These are phyloP conservation scores for Ascochyta pisi DNA, from an alignment of 2,329 filamentous ascomycete genomes.

Conservation along the genomic window DNA sequence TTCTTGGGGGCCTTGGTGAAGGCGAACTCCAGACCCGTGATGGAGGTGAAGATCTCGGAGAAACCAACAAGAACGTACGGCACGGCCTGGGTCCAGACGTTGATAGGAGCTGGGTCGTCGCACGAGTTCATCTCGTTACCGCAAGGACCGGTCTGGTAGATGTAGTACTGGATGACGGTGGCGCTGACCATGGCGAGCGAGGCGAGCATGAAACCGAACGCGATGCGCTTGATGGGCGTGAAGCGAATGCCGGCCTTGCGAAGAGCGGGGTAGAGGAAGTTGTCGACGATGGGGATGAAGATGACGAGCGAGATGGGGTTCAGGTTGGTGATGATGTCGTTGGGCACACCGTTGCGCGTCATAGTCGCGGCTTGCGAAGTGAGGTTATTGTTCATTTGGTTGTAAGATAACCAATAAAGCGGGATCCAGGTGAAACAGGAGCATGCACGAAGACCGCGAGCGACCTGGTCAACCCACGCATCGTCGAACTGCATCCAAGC, in stretches of 20 bases:
- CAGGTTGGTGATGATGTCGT: conserved; percentile 63
- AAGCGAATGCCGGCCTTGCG: conserved; percentile 57
- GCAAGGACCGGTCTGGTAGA: conserved; percentile 70
- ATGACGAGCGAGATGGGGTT: conserved; percentile 62
- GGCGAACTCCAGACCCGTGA: conserved; percentile 75
- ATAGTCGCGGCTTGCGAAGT: conserved; percentile 64
- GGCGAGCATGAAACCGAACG: conserved; percentile 58
- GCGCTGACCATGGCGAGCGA: conserved; percentile 58
- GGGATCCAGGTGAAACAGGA: conserved; percentile 62
- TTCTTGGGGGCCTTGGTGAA: conserved; percentile 80
- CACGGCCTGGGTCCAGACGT: conserved; percentile 64
- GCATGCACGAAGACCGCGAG: conserved; percentile 48
- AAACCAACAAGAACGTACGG: conserved; percentile 62
- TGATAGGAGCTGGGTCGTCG: conserved; percentile 64
- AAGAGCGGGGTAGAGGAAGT: conserved; percentile 59
- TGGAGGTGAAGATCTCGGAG: conserved; percentile 64
- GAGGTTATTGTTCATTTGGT: conserved; percentile 63
- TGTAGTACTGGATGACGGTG: conserved; percentile 62
- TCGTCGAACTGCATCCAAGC: conserved; percentile 84
- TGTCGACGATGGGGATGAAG: conserved; percentile 62
- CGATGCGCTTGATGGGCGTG: conserved; percentile 62
- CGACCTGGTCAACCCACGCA: conserved; percentile 72
- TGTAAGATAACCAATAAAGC: conserved; percentile 57
- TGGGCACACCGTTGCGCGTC: conserved; percentile 60
- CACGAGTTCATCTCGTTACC: conserved; percentile 64